Conservation (phyloP, 257 asterid species). For the Plantago ovata region DNA sequence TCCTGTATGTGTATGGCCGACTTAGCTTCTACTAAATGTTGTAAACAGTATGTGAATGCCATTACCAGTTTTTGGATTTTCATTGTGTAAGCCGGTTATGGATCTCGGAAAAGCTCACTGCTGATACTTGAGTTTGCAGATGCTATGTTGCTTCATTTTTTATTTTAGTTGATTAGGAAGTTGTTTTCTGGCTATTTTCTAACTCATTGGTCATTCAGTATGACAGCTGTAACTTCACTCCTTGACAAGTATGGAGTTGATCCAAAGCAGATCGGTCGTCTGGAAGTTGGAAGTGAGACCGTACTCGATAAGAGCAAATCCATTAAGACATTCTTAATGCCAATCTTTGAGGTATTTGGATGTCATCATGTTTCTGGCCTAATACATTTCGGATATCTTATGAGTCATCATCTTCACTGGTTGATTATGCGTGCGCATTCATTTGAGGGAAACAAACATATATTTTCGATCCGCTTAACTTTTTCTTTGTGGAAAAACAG, state of each 20-base stretch:
- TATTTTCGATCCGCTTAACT: constrained; percentile 11
- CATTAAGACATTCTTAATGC: constrained; percentile 95
- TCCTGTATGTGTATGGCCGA: too few species aligned
- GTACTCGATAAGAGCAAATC: constrained; percentile 98
- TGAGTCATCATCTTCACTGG: background rate
- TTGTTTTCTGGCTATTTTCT: constrained; percentile 4
- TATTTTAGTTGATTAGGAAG: background rate
- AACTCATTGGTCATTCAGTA: constrained; percentile 45
- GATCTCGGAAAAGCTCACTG: too few species aligned
- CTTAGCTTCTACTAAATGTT: too few species aligned
- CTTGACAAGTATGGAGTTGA: constrained; percentile 80
- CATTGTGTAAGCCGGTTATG: too few species aligned
- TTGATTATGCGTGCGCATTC: background rate
- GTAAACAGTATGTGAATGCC: too few species aligned
- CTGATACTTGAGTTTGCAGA: background rate
- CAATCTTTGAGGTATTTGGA: constrained; percentile 80
- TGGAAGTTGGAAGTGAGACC: constrained; percentile 98
- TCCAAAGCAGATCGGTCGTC: constrained; percentile 88
- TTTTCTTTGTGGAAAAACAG: constrained; percentile 39
- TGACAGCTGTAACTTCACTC: constrained; percentile 93
- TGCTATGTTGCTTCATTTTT: background rate
- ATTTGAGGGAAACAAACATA: constrained; percentile 7
- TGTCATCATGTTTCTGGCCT: constrained; percentile 5
- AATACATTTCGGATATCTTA: background rate
- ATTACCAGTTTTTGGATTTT: too few species aligned